A percentile compares a stretch with the other conserved stretches of the same genome.
These are phyloP conservation scores for Solanum bukasovii DNA, from an alignment of 257 asterid species.

Conservation along the genomic window DNA sequence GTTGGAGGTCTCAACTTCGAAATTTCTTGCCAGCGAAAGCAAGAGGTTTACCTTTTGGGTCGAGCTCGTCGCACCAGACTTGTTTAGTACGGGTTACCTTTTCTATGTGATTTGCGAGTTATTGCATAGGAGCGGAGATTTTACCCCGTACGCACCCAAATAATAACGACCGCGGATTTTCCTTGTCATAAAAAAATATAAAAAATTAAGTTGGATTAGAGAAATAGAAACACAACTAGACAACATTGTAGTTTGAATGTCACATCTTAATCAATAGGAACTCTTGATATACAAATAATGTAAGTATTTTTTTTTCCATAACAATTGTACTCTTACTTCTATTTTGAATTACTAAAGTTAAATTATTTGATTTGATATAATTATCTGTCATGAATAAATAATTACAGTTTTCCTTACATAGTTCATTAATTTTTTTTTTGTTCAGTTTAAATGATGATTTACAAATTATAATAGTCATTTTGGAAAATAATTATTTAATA, in stretches of 20 bases:
- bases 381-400: not conserved
- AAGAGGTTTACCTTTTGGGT: rapidly evolving
- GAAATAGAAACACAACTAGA: not conserved
- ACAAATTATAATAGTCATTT: not conserved
- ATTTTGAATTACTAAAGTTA: no score
- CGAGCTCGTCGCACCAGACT: no score
- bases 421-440: not conserved
- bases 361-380: not conserved
- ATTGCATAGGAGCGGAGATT: no score
- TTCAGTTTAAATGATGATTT: not conserved
- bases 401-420: not conserved
- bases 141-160: rapidly evolving
- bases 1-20: no score
- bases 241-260: not conserved
- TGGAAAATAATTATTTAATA: not conserved
- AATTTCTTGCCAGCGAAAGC: no score
- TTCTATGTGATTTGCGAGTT: no score
- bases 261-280: not conserved
- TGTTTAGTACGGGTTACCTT: no score
- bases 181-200: no score
- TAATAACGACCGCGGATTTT: rapidly evolving
- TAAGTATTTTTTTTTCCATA: not conserved
- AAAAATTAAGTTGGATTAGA: not conserved
- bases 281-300: not conserved
- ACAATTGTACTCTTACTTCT: not conserved